These are phyloP conservation scores for Lentithecium fluviatile DNA, from an alignment of 495 filamentous ascomycete genomes.

Conservation along the genomic window DNA sequence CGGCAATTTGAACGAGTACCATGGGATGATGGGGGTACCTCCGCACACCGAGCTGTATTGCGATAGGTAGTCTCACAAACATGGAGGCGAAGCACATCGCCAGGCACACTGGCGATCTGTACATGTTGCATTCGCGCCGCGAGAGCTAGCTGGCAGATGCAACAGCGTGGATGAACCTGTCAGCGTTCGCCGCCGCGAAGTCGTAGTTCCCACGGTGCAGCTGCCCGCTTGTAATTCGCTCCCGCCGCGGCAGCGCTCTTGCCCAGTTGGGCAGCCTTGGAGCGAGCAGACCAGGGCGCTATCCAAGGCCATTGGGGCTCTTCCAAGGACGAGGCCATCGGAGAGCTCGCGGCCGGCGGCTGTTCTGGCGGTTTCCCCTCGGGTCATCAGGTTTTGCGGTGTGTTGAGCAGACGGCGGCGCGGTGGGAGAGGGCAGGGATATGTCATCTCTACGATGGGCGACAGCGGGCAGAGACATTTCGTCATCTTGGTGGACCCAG, in stretches of 20 bases:
- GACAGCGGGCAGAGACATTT: background rate
- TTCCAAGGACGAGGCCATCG: background rate
- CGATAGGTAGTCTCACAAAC: too few species aligned
- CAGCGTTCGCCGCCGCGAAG: constrained; percentile 7
- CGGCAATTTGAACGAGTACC: constrained; percentile 9
- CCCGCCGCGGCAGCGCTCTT: background rate
- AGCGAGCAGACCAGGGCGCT: constrained; percentile 11
- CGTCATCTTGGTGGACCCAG: constrained; percentile 16
- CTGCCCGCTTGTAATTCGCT: constrained; percentile 3
- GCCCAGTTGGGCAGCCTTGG: constrained; percentile 3
- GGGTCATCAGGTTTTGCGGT: constrained; percentile 15
- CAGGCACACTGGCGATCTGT: background rate
- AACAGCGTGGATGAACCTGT: constrained; percentile 4
- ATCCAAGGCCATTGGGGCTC: constrained; percentile 15
- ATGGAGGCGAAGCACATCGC: background rate
- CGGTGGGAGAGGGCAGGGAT: background rate
- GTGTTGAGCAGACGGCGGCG: constrained; percentile 1
- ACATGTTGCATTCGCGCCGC: constrained; percentile 13
- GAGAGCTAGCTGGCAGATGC: constrained; percentile 10
- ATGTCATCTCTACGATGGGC: constrained; percentile 1
- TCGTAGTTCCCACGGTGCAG: background rate
- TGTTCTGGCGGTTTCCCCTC: background rate
- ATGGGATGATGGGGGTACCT: too few species aligned
- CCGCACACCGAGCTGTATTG: too few species aligned
- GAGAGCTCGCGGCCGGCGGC: background rate